Percentiles rank a stretch among this genome's conserved stretches.
phyloP scores from a whole-genome alignment of 331 rosid genomes.

The Pyrus hybrid region DNA sequence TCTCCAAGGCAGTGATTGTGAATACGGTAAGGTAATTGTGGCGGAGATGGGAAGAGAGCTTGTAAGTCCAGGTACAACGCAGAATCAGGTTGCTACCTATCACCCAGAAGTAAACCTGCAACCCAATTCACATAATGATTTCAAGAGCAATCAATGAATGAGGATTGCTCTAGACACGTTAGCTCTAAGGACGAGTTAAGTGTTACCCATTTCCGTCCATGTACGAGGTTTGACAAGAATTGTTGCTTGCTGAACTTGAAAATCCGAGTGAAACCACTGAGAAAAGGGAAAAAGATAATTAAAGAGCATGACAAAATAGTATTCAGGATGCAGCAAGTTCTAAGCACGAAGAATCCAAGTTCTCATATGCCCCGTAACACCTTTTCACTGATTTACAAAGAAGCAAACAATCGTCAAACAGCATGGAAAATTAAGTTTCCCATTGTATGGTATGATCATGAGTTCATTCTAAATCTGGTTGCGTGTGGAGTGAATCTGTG shows the following conservation, averaged over 20 bases:
- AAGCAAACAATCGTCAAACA: not conserved
- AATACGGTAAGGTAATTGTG: constrained; percentile 87
- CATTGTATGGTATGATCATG: not conserved
- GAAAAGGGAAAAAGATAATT: constrained; percentile 18
- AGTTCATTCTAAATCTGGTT: not conserved
- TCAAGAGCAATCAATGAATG: not conserved
- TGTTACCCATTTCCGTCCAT: constrained; percentile 92
- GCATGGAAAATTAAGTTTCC: not conserved
- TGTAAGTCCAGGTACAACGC: constrained; percentile 98
- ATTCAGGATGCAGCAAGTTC: not conserved
- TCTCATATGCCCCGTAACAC: not conserved
- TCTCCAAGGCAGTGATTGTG: constrained; percentile 73
- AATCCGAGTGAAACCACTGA: constrained; percentile 87
- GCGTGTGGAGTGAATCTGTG: not conserved
- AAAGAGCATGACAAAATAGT: not conserved
- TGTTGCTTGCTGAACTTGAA: constrained; percentile 80
- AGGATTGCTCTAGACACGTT: not conserved
- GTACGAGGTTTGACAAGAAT: constrained; percentile 46
- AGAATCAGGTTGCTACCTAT: constrained; percentile 76
- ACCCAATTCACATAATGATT: constrained; percentile 5
- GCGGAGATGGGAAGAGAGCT: constrained; percentile 96
- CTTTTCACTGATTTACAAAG: not conserved
- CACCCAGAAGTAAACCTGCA: constrained; percentile 94
- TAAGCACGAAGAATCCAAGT: not conserved
- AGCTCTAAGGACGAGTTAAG: not conserved